Evolutionary conservation across 768 basidiomycete species (phyloP).

Genomic region (Phylloporus arenicola): DNA sequence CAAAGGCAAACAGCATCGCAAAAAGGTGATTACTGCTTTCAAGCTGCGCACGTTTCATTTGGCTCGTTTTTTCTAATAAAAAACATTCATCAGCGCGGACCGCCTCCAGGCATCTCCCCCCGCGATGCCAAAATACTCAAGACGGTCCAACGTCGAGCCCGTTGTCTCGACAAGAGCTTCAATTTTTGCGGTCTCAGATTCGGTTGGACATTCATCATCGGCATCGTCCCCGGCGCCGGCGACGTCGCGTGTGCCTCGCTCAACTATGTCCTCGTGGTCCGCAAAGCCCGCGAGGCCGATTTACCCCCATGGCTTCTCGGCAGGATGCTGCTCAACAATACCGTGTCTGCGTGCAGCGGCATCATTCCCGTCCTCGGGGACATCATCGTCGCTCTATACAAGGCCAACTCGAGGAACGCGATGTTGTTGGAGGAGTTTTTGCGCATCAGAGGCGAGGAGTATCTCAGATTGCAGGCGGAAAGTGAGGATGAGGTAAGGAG

Average conservation of each 20-base stretch:
- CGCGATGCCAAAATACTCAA: constrained; percentile 72
- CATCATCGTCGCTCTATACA: constrained; percentile 68
- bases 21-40: constrained; percentile 29
- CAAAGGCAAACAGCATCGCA: constrained; percentile 28
- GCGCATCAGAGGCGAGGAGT: constrained; percentile 70
- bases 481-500: constrained; percentile 22
- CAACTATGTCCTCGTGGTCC: constrained; percentile 72
- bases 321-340: constrained; percentile 75
- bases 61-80: constrained; percentile 9
- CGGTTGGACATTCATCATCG: constrained; percentile 83
- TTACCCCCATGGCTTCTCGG: constrained; percentile 59
- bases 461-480: constrained; percentile 45
- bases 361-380: constrained; percentile 73
- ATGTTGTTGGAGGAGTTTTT: constrained; percentile 81
- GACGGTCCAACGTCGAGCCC: constrained; percentile 71
- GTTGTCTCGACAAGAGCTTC: constrained; percentile 86
- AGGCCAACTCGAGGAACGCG: constrained; percentile 88
- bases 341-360: constrained; percentile 60
- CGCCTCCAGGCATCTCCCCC: constrained; percentile 70
- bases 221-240: constrained; percentile 65
- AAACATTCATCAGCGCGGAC: constrained; percentile 43
- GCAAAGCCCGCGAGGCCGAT: constrained; percentile 71
- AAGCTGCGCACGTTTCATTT: constrained; percentile 29
- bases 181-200: constrained; percentile 73
- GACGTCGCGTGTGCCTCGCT: constrained; percentile 58